Percentiles rank a stretch among this genome's conserved stretches.
Conservation (phyloP, 2,329 filamentous ascomycete genomes). For the Cordyceps javanica region DNA sequence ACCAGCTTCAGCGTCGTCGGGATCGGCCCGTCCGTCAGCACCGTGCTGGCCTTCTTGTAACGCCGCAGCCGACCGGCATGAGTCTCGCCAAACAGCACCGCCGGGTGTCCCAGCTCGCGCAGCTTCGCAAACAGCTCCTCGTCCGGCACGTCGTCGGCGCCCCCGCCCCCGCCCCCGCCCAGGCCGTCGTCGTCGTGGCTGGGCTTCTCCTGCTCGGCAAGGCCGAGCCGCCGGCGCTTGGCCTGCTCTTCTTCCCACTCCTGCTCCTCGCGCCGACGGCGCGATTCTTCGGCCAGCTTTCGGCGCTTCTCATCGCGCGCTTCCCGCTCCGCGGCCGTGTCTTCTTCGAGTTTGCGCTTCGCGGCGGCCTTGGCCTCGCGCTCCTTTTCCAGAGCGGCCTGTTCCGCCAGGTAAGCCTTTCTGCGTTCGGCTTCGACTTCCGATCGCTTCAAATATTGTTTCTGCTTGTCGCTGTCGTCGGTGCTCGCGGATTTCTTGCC, state of each 20-base stretch:
- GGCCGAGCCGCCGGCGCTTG: conserved; percentile 68
- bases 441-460: conserved; percentile 79
- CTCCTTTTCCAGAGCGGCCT: conserved; percentile 65
- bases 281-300: conserved; percentile 74
- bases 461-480: conserved; percentile 24
- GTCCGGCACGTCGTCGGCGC: conserved; percentile 59
- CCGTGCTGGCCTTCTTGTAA: conserved; percentile 59
- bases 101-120: conserved; percentile 66
- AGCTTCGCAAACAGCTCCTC: conserved; percentile 64
- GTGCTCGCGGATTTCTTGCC: conserved; percentile 49
- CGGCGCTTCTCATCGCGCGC: conserved; percentile 76
- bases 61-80: conserved; percentile 63
- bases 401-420: conserved; percentile 74
- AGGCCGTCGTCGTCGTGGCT: conserved; percentile 37
- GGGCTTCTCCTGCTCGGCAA: conserved; percentile 59
- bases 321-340: conserved; percentile 63
- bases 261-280: conserved; percentile 60
- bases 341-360: conserved; percentile 87
- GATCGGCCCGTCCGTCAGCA: conserved; percentile 70
- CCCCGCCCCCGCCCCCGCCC: conserved; percentile 29
- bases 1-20: conserved; percentile 77
- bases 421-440: conserved; percentile 80
- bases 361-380: conserved; percentile 62
- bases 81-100: conserved; percentile 72
- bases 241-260: conserved; percentile 67